Percentiles rank a stretch among this genome's conserved stretches.
These are phyloP conservation scores for Solanum hybrid DNA, from an alignment of 305 asterid genomes.

Conservation along the genomic window DNA sequence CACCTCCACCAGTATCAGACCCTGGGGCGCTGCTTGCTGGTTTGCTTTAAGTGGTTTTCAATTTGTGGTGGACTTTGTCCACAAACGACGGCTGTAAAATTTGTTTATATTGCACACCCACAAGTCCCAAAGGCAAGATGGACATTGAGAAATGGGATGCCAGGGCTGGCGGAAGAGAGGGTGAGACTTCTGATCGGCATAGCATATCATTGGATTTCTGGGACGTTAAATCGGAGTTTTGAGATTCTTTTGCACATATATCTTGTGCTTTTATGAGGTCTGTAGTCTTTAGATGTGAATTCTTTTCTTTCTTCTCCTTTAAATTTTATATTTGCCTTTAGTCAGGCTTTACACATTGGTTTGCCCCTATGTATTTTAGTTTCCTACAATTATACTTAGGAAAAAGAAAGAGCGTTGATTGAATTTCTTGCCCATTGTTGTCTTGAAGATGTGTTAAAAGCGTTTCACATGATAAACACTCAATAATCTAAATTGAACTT, in stretches of 20 bases:
- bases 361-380: conserved; percentile 29
- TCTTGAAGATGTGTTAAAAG: background rate
- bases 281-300: conserved; percentile 22
- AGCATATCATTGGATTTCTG: conserved; percentile 17
- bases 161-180: conserved; percentile 56
- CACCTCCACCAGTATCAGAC: conserved; percentile 49
- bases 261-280: conserved; percentile 30
- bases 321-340: background rate
- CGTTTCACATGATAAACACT: background rate
- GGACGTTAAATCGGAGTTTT: conserved; percentile 29
- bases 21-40: conserved; percentile 94
- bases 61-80: conserved; percentile 3
- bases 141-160: conserved; percentile 22
- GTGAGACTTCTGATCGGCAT: conserved; percentile 29
- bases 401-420: background rate
- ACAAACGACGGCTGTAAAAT: conserved; percentile 25
- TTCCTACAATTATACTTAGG: background rate
- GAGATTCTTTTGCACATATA: conserved; percentile 60
- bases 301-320: background rate
- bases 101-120: conserved; percentile 41
- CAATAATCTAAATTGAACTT: background rate
- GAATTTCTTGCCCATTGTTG: background rate
- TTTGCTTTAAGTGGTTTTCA: conserved; percentile 46
- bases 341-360: conserved; percentile 36
- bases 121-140: conserved; percentile 12